Percentiles rank a stretch among this genome's conserved stretches.
These are phyloP conservation scores for Pseudogymnoascus destructans DNA, from an alignment of 2,329 filamentous ascomycete genomes.

Conservation along the genomic window DNA sequence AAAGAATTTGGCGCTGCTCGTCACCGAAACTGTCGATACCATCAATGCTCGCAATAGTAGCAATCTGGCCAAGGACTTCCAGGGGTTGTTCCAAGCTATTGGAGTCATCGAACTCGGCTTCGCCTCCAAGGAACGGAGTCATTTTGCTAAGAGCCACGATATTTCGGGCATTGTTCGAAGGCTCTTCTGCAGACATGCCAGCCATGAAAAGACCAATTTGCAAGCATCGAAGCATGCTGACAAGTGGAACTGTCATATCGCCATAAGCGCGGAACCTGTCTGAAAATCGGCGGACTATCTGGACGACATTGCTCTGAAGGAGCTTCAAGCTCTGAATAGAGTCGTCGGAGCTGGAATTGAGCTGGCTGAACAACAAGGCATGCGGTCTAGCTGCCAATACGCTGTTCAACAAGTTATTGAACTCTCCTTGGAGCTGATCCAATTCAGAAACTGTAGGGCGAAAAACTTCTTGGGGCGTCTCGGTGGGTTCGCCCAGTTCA, in stretches of 20 bases:
- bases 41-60: slow-evolving; percentile 35
- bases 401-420: slow-evolving; percentile 56
- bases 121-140: slow-evolving; percentile 44
- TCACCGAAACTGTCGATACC: slow-evolving; percentile 31
- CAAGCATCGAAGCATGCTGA: slow-evolving; percentile 68
- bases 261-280: slow-evolving; percentile 66
- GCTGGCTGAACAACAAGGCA: slow-evolving; percentile 15
- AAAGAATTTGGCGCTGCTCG: slow-evolving; percentile 40
- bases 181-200: slow-evolving; percentile 15
- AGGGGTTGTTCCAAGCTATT: slow-evolving; percentile 21
- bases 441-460: slow-evolving; percentile 58
- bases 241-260: slow-evolving; percentile 66
- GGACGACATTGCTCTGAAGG: slow-evolving; percentile 44
- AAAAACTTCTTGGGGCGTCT: slow-evolving; percentile 52
- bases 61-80: slow-evolving; percentile 39
- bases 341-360: slow-evolving; percentile 10
- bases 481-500: slow-evolving; percentile 52
- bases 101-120: slow-evolving; percentile 2
- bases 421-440: slow-evolving; percentile 64
- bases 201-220: slow-evolving; percentile 60
- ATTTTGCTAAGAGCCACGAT: slow-evolving; percentile 29
- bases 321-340: slow-evolving; percentile 28
- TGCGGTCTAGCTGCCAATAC: slow-evolving; percentile 18
- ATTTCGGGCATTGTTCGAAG: slow-evolving; percentile 11
- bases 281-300: slow-evolving; percentile 57